Evolutionary conservation across 2,329 filamentous ascomycete genomes (phyloP).

Genomic region (Stagonosporopsis cucurbitacearum): DNA sequence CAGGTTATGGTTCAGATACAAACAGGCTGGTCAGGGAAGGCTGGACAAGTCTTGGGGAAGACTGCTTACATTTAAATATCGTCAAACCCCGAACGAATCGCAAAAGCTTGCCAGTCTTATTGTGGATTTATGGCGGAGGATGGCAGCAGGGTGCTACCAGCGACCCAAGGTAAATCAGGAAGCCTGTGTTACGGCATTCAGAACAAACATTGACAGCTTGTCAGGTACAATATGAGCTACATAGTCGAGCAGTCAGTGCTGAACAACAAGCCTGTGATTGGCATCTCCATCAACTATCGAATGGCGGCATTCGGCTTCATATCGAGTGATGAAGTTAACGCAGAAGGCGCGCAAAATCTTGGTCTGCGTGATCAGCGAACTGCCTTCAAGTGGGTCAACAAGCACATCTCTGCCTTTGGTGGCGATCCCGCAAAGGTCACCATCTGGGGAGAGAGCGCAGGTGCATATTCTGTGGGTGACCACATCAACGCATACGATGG

Average conservation of each 20-base stretch:
- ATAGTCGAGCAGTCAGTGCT: slow-evolving; percentile 40
- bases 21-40: slow-evolving; percentile 29
- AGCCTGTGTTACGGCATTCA: not conserved
- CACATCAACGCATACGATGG: slow-evolving; percentile 51
- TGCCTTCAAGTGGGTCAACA: slow-evolving; percentile 66
- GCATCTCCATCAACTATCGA: slow-evolving; percentile 55
- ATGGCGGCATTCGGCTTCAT: slow-evolving; percentile 60
- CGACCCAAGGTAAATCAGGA: slow-evolving; percentile 35
- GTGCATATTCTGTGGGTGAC: slow-evolving; percentile 62
- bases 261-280: slow-evolving; percentile 41
- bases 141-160: slow-evolving; percentile 43
- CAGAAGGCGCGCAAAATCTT: slow-evolving; percentile 50
- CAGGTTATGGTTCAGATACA: slow-evolving; percentile 37
- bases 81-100: slow-evolving; percentile 30
- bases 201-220: not conserved
- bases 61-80: slow-evolving; percentile 55
- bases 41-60: slow-evolving; percentile 42
- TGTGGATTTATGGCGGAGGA: slow-evolving; percentile 46
- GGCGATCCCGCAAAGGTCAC: slow-evolving; percentile 66
- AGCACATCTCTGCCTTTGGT: slow-evolving; percentile 60
- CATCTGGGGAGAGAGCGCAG: slow-evolving; percentile 66
- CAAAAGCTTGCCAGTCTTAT: slow-evolving; percentile 32
- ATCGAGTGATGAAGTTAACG: slow-evolving; percentile 50
- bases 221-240: slow-evolving; percentile 42
- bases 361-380: slow-evolving; percentile 69